Evolutionary conservation across 2,329 filamentous ascomycete species (phyloP), one percentile per base, ranked within the genome.

Genomic region (Fusarium paranaense): DNA sequence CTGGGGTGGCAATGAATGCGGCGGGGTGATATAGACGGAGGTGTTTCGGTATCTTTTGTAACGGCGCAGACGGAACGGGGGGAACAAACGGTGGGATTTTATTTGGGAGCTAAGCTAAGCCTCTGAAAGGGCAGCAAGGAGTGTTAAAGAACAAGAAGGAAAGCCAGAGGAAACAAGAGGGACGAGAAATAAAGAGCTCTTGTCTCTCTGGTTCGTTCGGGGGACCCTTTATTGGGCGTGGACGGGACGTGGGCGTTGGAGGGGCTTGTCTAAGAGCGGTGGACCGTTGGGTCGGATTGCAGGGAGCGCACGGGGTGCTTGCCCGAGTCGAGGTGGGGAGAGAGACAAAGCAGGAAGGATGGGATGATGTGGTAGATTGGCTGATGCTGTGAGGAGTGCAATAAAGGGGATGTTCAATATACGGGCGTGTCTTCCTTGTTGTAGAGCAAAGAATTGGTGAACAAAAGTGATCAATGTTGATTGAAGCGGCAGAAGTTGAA

Each of bases 241-340:
- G 72, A 64, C 14, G 42, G 69, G 72, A 64, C 42, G 42, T 47
- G 42, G 42, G 42, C 42, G 42, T 64, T 70, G 72, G 75, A 74
- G 72, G 76, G 76, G 76, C 65, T 73, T 76, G 73, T 77, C 68
- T 76, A 75, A 75, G 72, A 71, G 77, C 74, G 75, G 77, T 78
- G 77, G 77, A 77, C 65, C 77, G 74, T 79, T 79, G 76, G 77
- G 77, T 79, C 70, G 76, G 70, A 71, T 78, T 79, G 77, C 77
- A 79, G 77, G 74, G 72, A 75, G 69, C 45, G 62, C 59, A 75
- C 63, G 50, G 72, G 72, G 67, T 72, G 58, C 33, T 57, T 62
- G 37, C 66, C 73, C 67, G 64, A 76, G 66, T 72, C 69, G 65
- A 75, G 66, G 75, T 76, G 73, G 76, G 72, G 73, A 78, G 73